These are phyloP conservation scores for Raffaelea ambrosiae DNA, from an alignment of 2,329 filamentous ascomycete genomes.

Conservation along the genomic window DNA sequence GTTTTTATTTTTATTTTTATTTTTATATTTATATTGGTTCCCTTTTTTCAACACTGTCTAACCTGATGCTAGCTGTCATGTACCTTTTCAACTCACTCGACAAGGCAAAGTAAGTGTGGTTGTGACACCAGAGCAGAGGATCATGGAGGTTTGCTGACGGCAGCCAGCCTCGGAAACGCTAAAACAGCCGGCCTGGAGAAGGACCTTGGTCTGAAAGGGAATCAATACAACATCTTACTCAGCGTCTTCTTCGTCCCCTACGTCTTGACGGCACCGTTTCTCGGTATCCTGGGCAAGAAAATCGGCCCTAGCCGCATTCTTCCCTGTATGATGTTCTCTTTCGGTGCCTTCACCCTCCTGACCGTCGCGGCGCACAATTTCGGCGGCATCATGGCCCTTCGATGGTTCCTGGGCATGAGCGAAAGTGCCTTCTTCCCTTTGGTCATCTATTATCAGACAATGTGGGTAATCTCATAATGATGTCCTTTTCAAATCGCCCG, in stretches of 20 bases:
- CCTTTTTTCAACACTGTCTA: too few relatives aligned
- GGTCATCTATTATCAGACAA: slow-evolving; percentile 42
- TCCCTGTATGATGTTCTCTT: slow-evolving; percentile 64
- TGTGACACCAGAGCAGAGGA: too few relatives aligned
- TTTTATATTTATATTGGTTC: too few relatives aligned
- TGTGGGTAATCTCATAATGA: slow-evolving; percentile 34
- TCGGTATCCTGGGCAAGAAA: slow-evolving; percentile 58
- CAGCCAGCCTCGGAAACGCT: neutral
- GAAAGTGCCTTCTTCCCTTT: slow-evolving; percentile 16
- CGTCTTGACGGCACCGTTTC: slow-evolving; percentile 56
- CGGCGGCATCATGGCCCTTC: slow-evolving; percentile 29
- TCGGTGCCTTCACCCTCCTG: slow-evolving; percentile 57
- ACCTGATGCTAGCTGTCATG: slow-evolving; percentile 47
- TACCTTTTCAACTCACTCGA: slow-evolving; percentile 43
- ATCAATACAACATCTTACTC: slow-evolving; percentile 64
- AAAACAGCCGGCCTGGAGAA: slow-evolving; percentile 1
- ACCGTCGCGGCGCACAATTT: slow-evolving; percentile 28
- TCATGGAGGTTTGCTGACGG: too few relatives aligned
- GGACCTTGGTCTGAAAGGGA: slow-evolving; percentile 23
- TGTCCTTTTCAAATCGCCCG: neutral
- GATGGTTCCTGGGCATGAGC: slow-evolving; percentile 60
- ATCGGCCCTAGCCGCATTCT: slow-evolving; percentile 59
- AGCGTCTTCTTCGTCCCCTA: slow-evolving; percentile 71
- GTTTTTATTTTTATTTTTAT: too few relatives aligned
- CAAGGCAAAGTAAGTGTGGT: slow-evolving; percentile 17